Evolutionary conservation across 495 filamentous ascomycete genomes (phyloP).

Genomic region (Aspergillus avenaceus): DNA sequence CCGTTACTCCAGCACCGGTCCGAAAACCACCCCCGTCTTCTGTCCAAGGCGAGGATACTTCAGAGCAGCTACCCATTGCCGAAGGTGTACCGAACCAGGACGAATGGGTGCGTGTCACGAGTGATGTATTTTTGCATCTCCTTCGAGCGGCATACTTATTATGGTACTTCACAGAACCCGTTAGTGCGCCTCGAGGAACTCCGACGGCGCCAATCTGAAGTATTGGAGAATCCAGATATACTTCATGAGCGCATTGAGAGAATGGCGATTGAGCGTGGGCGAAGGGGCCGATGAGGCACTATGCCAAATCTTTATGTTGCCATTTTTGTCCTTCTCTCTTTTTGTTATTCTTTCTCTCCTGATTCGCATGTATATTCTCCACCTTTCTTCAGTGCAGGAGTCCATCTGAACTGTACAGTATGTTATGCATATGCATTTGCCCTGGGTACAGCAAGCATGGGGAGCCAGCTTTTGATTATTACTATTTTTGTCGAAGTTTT

Average conservation of each 20-base stretch:
- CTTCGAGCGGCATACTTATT: slow-evolving; percentile 57
- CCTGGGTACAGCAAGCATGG: not conserved
- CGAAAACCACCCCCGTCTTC: slow-evolving; percentile 49
- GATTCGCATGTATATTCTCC: not conserved
- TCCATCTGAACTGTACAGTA: not conserved
- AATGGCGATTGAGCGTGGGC: not conserved
- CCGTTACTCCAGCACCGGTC: slow-evolving; percentile 82
- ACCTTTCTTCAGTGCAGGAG: not conserved
- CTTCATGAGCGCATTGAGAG: slow-evolving; percentile 12
- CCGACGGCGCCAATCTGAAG: slow-evolving; percentile 56
- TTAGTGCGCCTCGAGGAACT: slow-evolving; percentile 64
- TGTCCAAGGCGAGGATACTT: slow-evolving; percentile 46
- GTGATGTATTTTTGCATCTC: slow-evolving; percentile 45
- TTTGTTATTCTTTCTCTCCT: not conserved
- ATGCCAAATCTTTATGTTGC: not conserved
- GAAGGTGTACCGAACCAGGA: slow-evolving; percentile 78
- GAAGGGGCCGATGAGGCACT: not conserved
- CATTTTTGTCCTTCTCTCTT: not conserved
- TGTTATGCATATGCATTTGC: slow-evolving; percentile 9
- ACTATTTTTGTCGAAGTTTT: slow-evolving; percentile 31
- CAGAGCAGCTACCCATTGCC: slow-evolving; percentile 57
- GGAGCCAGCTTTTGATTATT: slow-evolving; percentile 19
- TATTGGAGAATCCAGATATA: slow-evolving; percentile 38
- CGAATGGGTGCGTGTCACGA: slow-evolving; percentile 82
- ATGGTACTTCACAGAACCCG: slow-evolving; percentile 66